Percentiles rank a stretch among this genome's conserved stretches.
Conservation (phyloP, 2,329 filamentous ascomycete genomes). For the Venturia asperata region DNA sequence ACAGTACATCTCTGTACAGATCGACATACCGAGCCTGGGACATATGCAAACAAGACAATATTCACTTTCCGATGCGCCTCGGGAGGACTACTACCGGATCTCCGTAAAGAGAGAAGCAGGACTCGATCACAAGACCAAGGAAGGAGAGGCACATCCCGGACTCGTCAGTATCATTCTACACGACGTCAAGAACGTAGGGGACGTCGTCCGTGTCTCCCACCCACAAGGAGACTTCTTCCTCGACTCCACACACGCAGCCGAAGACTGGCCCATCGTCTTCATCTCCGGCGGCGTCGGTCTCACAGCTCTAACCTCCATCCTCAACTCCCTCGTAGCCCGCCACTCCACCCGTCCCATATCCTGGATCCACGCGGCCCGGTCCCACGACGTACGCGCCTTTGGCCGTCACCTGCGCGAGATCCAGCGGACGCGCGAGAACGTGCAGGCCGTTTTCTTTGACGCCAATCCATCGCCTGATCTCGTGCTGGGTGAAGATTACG, state of each 20-base stretch:
- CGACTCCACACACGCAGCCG: slow-evolving; percentile 34
- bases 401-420: slow-evolving; percentile 41
- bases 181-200: slow-evolving; percentile 53
- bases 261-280: slow-evolving; percentile 52
- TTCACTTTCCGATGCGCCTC: slow-evolving; percentile 60
- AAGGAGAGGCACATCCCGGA: slow-evolving; percentile 42
- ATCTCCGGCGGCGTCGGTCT: slow-evolving; percentile 63
- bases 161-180: slow-evolving; percentile 65
- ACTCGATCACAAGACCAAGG: slow-evolving; percentile 29
- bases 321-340: slow-evolving; percentile 46
- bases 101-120: slow-evolving; percentile 62
- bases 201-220: slow-evolving; percentile 58
- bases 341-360: slow-evolving; percentile 44
- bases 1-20: slow-evolving; percentile 57
- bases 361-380: slow-evolving; percentile 57
- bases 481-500: slow-evolving; percentile 49
- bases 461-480: slow-evolving; percentile 42
- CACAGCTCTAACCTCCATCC: slow-evolving; percentile 59
- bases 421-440: slow-evolving; percentile 39
- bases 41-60: slow-evolving; percentile 64
- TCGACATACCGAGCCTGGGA: slow-evolving; percentile 52
- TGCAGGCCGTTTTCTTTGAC: slow-evolving; percentile 53
- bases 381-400: slow-evolving; percentile 49
- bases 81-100: slow-evolving; percentile 58
- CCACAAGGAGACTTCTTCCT: slow-evolving; percentile 57